These are phyloP conservation scores for Centaurea solstitialis DNA, from an alignment of 129 eudicot genomes.

Conservation along the genomic window DNA sequence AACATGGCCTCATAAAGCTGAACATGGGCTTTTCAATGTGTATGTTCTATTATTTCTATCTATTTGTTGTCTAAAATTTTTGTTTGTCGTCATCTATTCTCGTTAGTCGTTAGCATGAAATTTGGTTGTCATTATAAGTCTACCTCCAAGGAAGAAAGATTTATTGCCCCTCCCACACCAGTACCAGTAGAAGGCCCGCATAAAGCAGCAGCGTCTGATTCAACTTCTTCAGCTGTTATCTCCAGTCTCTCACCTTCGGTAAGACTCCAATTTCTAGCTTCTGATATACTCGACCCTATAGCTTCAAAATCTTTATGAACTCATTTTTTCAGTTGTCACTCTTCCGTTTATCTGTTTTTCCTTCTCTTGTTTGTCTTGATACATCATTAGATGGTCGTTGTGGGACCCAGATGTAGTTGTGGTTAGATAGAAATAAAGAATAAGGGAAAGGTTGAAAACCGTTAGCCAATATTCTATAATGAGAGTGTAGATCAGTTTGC, in stretches of 20 bases:
- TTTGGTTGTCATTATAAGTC: constrained; percentile 10
- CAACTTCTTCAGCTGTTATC: constrained; percentile 40
- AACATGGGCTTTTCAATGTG: background rate
- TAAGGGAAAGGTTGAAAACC: background rate
- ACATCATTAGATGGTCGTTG: constrained; percentile 4
- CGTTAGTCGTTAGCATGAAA: constrained; percentile 15
- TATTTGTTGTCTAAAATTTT: constrained; percentile 10
- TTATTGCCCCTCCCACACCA: constrained; percentile 59
- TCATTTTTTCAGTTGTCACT: background rate
- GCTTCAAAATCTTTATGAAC: background rate
- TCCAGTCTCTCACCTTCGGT: constrained; percentile 35
- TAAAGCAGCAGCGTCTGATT: constrained; percentile 46
- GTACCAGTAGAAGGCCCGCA: constrained; percentile 76
- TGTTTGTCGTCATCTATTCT: background rate
- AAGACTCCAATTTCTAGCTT: constrained; percentile 39
- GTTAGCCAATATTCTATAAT: background rate
- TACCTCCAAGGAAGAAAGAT: constrained; percentile 42
- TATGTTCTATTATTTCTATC: constrained; percentile 2
- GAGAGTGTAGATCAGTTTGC: constrained; percentile 13
- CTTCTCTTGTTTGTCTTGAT: constrained; percentile 11
- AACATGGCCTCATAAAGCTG: background rate
- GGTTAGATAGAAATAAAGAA: constrained; percentile 1
- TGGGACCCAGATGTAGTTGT: constrained; percentile 8
- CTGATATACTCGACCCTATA: constrained; percentile 17
- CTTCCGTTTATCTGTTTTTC: constrained; percentile 7